Conservation (phyloP, 2,329 filamentous ascomycete genomes). For the Dendrostoma leiphaemia region DNA sequence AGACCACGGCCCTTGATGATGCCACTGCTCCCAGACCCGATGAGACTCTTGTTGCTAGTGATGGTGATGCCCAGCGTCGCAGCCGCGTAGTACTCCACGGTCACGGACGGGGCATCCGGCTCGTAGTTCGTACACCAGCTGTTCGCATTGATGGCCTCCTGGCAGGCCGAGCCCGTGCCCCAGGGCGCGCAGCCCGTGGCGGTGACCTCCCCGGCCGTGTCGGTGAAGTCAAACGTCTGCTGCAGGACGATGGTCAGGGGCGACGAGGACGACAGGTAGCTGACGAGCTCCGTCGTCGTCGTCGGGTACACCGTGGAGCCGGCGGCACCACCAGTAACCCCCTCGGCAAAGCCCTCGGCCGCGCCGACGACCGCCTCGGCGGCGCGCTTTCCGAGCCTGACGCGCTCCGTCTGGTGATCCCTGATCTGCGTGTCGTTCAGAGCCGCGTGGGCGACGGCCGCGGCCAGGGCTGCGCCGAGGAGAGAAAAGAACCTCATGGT, state of each 20-base stretch:
- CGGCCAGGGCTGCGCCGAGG: background rate
- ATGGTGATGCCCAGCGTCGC: slow-evolving; percentile 50
- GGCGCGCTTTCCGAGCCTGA: slow-evolving; percentile 10
- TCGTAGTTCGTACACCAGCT: slow-evolving; percentile 60
- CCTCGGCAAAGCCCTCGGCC: slow-evolving; percentile 42
- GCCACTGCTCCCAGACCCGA: slow-evolving; percentile 51
- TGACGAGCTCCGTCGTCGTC: slow-evolving; percentile 54
- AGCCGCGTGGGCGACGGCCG: slow-evolving; percentile 4
- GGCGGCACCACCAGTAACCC: slow-evolving; percentile 59
- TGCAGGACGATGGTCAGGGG: slow-evolving; percentile 48
- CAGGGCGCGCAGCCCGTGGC: slow-evolving; percentile 57
- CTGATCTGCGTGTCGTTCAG: background rate
- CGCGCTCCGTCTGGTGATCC: slow-evolving; percentile 1
- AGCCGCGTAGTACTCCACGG: slow-evolving; percentile 50
- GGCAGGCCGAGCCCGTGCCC: slow-evolving; percentile 52
- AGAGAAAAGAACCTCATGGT: slow-evolving; percentile 3
- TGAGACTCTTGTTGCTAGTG: slow-evolving; percentile 55
- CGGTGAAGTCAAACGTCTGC: slow-evolving; percentile 55
- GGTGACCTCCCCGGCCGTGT: slow-evolving; percentile 50
- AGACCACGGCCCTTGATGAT: slow-evolving; percentile 58
- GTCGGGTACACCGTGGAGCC: slow-evolving; percentile 52
- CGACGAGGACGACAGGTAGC: slow-evolving; percentile 12
- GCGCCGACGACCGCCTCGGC: slow-evolving; percentile 30
- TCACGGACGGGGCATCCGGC: slow-evolving; percentile 43
- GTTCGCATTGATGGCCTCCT: slow-evolving; percentile 59